These are phyloP conservation scores for Blastobotrys muscicola DNA, from an alignment of 805 yeast species.

Conservation along the genomic window DNA sequence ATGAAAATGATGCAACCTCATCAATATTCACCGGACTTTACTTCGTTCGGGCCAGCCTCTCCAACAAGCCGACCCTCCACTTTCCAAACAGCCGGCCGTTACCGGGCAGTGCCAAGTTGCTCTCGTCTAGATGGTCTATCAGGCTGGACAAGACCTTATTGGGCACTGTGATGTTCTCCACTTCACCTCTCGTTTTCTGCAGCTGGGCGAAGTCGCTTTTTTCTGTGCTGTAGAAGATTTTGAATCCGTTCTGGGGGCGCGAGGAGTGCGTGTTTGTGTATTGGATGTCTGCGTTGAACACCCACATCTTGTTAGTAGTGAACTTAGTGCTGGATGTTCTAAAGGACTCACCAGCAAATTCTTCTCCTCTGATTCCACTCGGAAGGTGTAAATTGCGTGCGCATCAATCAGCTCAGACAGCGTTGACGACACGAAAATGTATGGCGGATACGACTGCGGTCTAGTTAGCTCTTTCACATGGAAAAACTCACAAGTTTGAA, in stretches of 20 bases:
- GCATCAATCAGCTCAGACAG: conserved; percentile 23
- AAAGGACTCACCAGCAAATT: too few species aligned
- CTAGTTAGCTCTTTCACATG: neutral
- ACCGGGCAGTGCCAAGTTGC: conserved; percentile 31
- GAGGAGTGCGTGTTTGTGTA: conserved; percentile 16
- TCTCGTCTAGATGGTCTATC: conserved; percentile 18
- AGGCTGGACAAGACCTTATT: conserved; percentile 26
- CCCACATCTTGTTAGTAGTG: conserved; percentile 34
- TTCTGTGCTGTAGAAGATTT: conserved; percentile 37
- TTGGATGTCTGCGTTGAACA: conserved; percentile 37
- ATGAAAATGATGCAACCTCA: too few species aligned
- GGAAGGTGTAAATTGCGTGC: conserved; percentile 26
- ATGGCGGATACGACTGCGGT: conserved; percentile 4
- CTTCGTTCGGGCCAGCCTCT: too few species aligned
- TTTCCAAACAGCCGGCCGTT: conserved; percentile 15
- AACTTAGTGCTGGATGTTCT: too few species aligned
- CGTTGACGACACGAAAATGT: conserved; percentile 14
- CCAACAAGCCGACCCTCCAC: conserved; percentile 27
- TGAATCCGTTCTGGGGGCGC: conserved; percentile 27
- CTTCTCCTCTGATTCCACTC: conserved; percentile 5
- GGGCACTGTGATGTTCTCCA: conserved; percentile 33
- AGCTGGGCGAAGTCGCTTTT: conserved; percentile 22
- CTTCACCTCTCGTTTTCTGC: conserved; percentile 29
- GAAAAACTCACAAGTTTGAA: conserved; percentile 19
- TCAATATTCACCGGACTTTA: too few species aligned